A percentile compares a stretch with the other conserved stretches of the same genome.
phyloP scores from a whole-genome alignment of 495 filamentous ascomycete species.

The Podospora didyma region DNA sequence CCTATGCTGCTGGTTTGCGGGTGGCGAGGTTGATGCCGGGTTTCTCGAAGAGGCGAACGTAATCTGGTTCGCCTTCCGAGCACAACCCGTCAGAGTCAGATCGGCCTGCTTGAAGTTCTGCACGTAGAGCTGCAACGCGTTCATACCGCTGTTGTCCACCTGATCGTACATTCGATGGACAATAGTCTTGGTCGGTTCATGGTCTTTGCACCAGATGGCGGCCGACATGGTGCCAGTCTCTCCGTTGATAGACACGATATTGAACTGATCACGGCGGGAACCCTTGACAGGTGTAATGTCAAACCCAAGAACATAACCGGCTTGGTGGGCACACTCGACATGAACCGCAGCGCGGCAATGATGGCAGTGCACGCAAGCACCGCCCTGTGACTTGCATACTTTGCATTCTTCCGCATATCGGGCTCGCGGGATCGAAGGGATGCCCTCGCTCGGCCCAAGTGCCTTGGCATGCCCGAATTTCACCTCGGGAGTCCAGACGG shows the following conservation, averaged over 20 bases:
- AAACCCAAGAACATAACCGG: constrained; percentile 79
- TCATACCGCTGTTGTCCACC: constrained; percentile 57
- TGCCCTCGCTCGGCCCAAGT: constrained; percentile 81
- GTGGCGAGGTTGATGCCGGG: constrained; percentile 18
- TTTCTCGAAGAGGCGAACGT: constrained; percentile 38
- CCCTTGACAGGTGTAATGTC: constrained; percentile 88
- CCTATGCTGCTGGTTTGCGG: constrained; percentile 23
- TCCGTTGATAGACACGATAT: constrained; percentile 66
- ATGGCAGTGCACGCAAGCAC: constrained; percentile 79
- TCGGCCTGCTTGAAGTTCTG: constrained; percentile 94
- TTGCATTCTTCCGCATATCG: constrained; percentile 74
- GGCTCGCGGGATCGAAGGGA: constrained; percentile 67
- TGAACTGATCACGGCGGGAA: constrained; percentile 71
- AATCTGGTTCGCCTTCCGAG: constrained; percentile 70
- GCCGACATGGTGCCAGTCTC: constrained; percentile 75
- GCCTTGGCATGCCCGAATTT: constrained; percentile 81
- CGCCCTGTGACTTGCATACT: constrained; percentile 65
- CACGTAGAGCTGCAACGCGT: constrained; percentile 80
- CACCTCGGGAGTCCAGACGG: constrained; percentile 85
- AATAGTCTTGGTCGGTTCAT: constrained; percentile 60
- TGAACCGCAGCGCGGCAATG: constrained; percentile 81
- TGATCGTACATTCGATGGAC: constrained; percentile 75
- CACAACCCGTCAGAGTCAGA: constrained; percentile 79
- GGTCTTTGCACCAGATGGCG: constrained; percentile 86
- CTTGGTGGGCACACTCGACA: constrained; percentile 82